Conservation (phyloP, 148 eudicot species). For the Polygonum maritimum region DNA sequence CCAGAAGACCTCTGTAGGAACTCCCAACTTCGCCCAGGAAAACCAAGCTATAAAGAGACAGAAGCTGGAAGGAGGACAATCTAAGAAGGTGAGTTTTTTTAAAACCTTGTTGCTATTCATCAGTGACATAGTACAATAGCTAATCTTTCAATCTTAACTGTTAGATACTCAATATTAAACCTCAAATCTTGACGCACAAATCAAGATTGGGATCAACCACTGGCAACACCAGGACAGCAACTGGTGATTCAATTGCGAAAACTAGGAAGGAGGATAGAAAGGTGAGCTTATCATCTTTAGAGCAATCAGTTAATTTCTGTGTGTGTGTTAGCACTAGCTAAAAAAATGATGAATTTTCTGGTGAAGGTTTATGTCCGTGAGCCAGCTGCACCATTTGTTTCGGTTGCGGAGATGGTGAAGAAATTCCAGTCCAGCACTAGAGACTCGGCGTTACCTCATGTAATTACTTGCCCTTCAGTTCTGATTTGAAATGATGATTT, state of each 20-base stretch:
- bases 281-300: constrained; percentile 25
- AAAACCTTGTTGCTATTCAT: background rate
- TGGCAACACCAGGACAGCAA: constrained; percentile 24
- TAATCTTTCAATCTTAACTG: background rate
- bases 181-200: constrained; percentile 70
- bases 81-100: constrained; percentile 53
- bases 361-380: constrained; percentile 76
- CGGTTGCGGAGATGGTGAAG: constrained; percentile 84
- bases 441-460: constrained; percentile 47
- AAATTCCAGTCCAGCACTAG: constrained; percentile 88
- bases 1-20: constrained; percentile 32
- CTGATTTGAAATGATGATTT: constrained; percentile 3
- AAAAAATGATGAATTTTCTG: constrained; percentile 8
- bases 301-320: background rate
- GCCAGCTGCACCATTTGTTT: constrained; percentile 60
- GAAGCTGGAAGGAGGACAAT: constrained; percentile 68
- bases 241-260: constrained; percentile 29
- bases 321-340: background rate
- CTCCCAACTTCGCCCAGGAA: constrained; percentile 71
- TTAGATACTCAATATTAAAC: constrained; percentile 67
- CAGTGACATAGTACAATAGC: background rate
- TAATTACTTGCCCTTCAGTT: constrained; percentile 13
- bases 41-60: constrained; percentile 92
- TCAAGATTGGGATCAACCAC: constrained; percentile 31
- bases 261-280: constrained; percentile 56